Conservation (phyloP, 2,329 filamentous ascomycete species). For the Colletotrichum aenigma region DNA sequence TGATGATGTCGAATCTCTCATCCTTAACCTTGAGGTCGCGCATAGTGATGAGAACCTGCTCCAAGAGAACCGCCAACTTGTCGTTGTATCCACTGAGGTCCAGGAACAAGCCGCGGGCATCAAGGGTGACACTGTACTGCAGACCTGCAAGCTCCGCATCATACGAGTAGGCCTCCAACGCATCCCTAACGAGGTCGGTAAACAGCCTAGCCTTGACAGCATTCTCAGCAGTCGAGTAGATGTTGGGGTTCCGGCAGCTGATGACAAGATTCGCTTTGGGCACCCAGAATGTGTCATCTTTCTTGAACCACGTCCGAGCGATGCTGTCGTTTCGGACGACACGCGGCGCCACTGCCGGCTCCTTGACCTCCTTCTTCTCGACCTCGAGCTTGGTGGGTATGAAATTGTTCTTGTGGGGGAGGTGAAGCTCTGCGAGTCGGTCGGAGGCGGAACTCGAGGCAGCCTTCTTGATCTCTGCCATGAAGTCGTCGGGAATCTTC, state of each 20-base stretch:
- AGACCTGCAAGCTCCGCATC: constrained; percentile 93
- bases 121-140: constrained; percentile 78
- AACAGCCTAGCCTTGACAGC: constrained; percentile 80
- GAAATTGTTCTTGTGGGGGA: constrained; percentile 94
- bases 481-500: constrained; percentile 76
- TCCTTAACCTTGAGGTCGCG: constrained; percentile 81
- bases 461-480: constrained; percentile 72
- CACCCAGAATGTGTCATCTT: constrained; percentile 98
- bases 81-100: constrained; percentile 93
- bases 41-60: constrained; percentile 86
- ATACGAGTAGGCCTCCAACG: constrained; percentile 91
- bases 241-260: constrained; percentile 78
- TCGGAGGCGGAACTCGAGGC: constrained; percentile 59
- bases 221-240: constrained; percentile 79
- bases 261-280: constrained; percentile 90
- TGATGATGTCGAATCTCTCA: constrained; percentile 91
- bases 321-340: constrained; percentile 84
- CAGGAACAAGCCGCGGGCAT: constrained; percentile 75
- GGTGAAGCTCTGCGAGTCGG: constrained; percentile 74
- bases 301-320: constrained; percentile 93
- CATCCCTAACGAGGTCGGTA: constrained; percentile 85
- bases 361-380: constrained; percentile 87
- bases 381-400: constrained; percentile 93
- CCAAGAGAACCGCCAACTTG: constrained; percentile 87
- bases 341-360: constrained; percentile 75